These are phyloP conservation scores for Ceratobasidium sp. DNA, from an alignment of 1,284 basidiomycete genomes.

Conservation along the genomic window DNA sequence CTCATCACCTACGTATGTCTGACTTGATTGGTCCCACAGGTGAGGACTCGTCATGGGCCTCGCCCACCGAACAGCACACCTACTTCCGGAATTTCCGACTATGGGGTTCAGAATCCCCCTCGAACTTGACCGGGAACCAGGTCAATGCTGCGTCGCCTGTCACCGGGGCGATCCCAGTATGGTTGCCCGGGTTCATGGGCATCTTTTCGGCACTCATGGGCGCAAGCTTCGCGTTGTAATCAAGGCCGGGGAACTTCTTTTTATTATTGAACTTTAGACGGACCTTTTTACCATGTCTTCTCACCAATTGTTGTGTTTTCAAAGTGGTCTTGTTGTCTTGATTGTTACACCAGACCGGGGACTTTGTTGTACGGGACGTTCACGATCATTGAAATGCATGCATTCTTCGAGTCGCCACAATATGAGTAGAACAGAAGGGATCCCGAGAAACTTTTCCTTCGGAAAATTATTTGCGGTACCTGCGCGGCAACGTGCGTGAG, in stretches of 20 bases:
- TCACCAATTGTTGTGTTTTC: not conserved
- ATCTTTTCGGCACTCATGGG: conserved; percentile 22
- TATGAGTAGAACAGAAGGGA: not conserved
- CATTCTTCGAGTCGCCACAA: conserved; percentile 4
- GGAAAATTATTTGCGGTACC: conserved; percentile 39
- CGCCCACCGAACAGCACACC: conserved; percentile 67
- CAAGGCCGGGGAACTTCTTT: not conserved
- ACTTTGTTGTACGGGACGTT: conserved; percentile 30
- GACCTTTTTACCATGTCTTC: not conserved
- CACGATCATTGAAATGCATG: conserved; percentile 27
- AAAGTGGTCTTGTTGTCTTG: not conserved
- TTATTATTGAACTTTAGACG: not conserved
- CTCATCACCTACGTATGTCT: conserved; percentile 21
- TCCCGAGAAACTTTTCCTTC: not conserved
- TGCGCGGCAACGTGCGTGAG: conserved; percentile 34
- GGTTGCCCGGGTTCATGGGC: conserved; percentile 26
- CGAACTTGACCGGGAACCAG: conserved; percentile 47
- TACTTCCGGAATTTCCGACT: conserved; percentile 75
- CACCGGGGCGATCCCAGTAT: conserved; percentile 4
- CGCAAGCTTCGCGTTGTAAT: conserved; percentile 21
- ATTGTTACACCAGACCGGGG: not conserved
- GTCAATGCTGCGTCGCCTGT: conserved; percentile 30
- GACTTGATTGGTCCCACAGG: conserved; percentile 55
- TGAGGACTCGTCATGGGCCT: conserved; percentile 71
- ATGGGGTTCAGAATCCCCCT: conserved; percentile 57